Conservation (phyloP, 2,329 filamentous ascomycete genomes). For the Xylariaceae sp. region DNA sequence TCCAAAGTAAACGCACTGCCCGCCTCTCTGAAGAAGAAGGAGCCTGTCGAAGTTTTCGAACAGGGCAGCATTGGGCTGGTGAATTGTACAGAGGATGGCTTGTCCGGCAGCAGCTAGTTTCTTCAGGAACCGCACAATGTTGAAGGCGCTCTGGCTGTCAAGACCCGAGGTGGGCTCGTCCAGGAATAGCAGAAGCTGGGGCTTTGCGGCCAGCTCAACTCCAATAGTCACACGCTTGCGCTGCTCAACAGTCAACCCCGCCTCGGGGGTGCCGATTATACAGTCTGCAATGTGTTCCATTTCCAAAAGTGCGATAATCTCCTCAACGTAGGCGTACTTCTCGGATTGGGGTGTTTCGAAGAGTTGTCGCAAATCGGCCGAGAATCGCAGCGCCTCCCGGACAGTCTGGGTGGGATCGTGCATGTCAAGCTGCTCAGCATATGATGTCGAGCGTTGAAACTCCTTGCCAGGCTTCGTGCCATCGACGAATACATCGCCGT, state of each 20-base stretch:
- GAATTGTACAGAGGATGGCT: constrained; percentile 84
- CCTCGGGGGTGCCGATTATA: constrained; percentile 53
- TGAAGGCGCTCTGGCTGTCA: constrained; percentile 65
- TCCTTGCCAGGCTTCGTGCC: constrained; percentile 48
- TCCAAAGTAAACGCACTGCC: constrained; percentile 78
- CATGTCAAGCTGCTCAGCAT: constrained; percentile 55
- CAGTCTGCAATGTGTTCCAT: constrained; percentile 53
- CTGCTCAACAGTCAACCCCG: constrained; percentile 62
- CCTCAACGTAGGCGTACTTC: constrained; percentile 53
- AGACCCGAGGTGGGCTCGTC: constrained; percentile 74
- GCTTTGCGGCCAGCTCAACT: constrained; percentile 80
- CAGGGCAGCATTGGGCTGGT: constrained; percentile 78
- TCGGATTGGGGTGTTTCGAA: constrained; percentile 45
- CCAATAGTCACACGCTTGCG: constrained; percentile 80
- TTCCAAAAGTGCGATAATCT: constrained; percentile 51
- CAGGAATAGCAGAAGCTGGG: constrained; percentile 67
- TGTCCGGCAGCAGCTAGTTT: constrained; percentile 75
- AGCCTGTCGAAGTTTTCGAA: constrained; percentile 87
- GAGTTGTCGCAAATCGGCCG: constrained; percentile 52
- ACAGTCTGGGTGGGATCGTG: constrained; percentile 57
- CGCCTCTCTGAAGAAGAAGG: constrained; percentile 69
- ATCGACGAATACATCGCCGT: constrained; percentile 50
- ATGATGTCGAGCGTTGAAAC: constrained; percentile 55
- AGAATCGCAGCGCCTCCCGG: constrained; percentile 56
- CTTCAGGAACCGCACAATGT: constrained; percentile 70